Evolutionary conservation across 805 yeast species (phyloP).

Genomic region (Schizosaccharomyces lindneri): DNA sequence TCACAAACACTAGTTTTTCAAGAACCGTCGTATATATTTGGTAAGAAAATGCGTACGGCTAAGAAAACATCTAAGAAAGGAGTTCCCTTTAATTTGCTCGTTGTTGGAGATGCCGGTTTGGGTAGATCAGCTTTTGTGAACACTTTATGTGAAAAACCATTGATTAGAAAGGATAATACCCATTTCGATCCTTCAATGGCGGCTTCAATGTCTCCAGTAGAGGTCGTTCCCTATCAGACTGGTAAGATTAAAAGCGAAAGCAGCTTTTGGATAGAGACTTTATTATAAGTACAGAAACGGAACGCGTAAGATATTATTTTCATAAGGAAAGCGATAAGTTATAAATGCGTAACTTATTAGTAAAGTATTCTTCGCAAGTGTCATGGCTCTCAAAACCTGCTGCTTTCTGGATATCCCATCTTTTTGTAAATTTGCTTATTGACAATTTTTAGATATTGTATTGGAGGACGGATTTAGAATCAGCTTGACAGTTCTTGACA

Average conservation of each 20-base stretch:
- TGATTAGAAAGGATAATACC: conserved; percentile 12
- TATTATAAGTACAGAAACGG: background rate
- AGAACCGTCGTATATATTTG: no score
- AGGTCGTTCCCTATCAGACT: background rate
- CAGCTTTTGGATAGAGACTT: no score
- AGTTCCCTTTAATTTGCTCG: conserved; percentile 38
- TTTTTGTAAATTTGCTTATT: conserved; percentile 12
- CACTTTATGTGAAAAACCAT: conserved; percentile 32
- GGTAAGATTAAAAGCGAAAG: background rate
- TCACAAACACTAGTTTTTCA: no score
- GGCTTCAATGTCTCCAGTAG: background rate
- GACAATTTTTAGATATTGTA: conserved; percentile 23
- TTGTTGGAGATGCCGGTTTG: conserved; percentile 50
- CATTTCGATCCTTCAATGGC: conserved; percentile 11
- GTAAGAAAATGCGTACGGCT: background rate
- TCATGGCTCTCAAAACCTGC: no score
- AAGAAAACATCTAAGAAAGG: conserved; percentile 20
- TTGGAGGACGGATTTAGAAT: conserved; percentile 24
- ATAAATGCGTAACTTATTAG: no score
- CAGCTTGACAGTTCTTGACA: conserved; percentile 33
- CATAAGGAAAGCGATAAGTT: background rate
- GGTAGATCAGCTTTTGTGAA: conserved; percentile 57
- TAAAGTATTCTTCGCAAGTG: no score
- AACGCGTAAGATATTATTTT: background rate
- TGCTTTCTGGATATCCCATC: background rate